Evolutionary conservation across 139 green algal species (phyloP).

Genomic region (Auxenochlorella pyrenoidosa): DNA sequence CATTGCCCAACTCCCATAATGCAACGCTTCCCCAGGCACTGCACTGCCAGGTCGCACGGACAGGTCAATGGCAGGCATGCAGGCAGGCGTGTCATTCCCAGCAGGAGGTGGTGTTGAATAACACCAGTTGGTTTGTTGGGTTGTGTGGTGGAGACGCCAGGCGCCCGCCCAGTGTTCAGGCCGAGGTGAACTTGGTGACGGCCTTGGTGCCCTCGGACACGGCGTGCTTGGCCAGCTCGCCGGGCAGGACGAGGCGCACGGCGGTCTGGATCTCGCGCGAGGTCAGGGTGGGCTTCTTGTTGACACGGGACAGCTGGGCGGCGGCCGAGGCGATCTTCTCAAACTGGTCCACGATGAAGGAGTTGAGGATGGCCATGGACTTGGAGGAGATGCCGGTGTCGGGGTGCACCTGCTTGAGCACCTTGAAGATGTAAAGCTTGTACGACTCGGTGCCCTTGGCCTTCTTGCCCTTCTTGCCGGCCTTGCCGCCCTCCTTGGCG

Average conservation of each 20-base stretch:
- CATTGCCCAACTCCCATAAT: no score
- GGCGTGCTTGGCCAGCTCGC: conserved; percentile 78
- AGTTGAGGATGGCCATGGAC: conserved; percentile 89
- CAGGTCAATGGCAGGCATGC: no score
- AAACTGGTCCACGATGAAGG: conserved; percentile 80
- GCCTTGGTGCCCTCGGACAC: conserved; percentile 88
- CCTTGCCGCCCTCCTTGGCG: no score
- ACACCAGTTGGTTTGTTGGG: no score
- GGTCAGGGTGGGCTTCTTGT: conserved; percentile 94
- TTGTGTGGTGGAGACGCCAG: no score
- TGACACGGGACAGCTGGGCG: conserved; percentile 70
- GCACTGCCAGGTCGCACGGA: no score
- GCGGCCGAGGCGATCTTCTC: conserved; percentile 88
- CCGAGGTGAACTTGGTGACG: conserved; percentile 91
- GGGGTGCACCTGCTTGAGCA: conserved; percentile 90
- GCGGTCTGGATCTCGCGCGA: conserved; percentile 92
- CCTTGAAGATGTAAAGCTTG: conserved; percentile 99
- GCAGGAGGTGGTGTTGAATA: no score
- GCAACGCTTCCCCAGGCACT: no score
- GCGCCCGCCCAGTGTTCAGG: conserved; percentile 48
- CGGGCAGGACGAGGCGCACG: conserved; percentile 78
- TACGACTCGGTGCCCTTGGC: conserved; percentile 66
- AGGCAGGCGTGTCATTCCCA: no score
- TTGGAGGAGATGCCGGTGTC: conserved; percentile 88
- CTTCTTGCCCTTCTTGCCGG: conserved; percentile 3